Evolutionary conservation across 2,329 filamentous ascomycete species (phyloP).

Genomic region (Talaromyces piceae): DNA sequence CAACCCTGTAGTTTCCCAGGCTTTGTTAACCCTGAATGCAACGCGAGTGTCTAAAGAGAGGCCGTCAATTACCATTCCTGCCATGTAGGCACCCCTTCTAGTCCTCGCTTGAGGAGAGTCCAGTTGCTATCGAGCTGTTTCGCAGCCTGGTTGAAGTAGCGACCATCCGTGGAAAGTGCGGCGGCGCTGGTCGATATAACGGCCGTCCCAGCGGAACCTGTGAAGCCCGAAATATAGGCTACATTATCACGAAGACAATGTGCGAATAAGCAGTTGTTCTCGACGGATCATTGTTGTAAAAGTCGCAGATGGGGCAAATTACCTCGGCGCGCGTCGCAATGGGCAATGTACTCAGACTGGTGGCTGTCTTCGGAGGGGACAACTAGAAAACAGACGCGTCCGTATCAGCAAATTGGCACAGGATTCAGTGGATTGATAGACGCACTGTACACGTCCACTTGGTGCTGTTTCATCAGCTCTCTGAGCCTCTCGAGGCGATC

Average conservation of each 20-base stretch:
- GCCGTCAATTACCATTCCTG: slow-evolving; percentile 68
- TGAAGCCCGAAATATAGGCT: slow-evolving; percentile 88
- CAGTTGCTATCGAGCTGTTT: slow-evolving; percentile 90
- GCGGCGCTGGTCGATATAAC: slow-evolving; percentile 82
- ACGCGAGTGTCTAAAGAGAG: neutral
- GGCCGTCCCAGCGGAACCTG: slow-evolving; percentile 87
- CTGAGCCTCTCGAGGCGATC: slow-evolving; percentile 68
- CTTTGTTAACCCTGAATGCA: neutral
- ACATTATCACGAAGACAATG: slow-evolving; percentile 15
- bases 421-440: too few relatives aligned
- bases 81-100: slow-evolving; percentile 93
- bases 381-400: too few relatives aligned
- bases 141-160: slow-evolving; percentile 94
- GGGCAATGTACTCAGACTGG: slow-evolving; percentile 94
- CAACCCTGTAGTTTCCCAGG: slow-evolving; percentile 46
- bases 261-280: neutral
- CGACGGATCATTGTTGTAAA: too few relatives aligned
- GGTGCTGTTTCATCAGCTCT: slow-evolving; percentile 76
- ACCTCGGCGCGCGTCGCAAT: slow-evolving; percentile 83
- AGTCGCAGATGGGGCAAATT: slow-evolving; percentile 16
- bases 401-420: slow-evolving; percentile 16
- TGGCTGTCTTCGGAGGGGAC: slow-evolving; percentile 96
- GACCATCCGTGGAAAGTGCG: slow-evolving; percentile 84
- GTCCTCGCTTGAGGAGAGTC: slow-evolving; percentile 82
- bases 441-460: slow-evolving; percentile 86